phyloP scores from a whole-genome alignment of 768 basidiomycete species.

The Boletus sensibilis region DNA sequence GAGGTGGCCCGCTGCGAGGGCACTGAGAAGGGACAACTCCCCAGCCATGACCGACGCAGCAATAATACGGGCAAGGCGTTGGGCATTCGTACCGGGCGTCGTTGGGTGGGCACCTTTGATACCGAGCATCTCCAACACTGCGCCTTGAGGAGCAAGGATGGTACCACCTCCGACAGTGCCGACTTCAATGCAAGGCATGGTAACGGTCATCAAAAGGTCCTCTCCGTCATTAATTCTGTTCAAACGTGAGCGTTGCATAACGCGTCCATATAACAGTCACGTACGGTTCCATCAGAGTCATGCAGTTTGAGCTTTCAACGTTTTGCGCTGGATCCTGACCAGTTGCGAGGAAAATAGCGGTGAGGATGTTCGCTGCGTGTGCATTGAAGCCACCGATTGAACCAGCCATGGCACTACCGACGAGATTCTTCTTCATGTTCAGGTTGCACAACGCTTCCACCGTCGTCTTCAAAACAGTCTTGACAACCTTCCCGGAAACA shows the following conservation, averaged over 20 bases:
- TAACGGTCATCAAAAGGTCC: slow-evolving; percentile 88
- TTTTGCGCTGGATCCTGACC: slow-evolving; percentile 99
- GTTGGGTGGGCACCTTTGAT: slow-evolving; percentile 86
- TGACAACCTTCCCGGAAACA: slow-evolving; percentile 84
- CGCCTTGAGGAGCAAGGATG: slow-evolving; percentile 83
- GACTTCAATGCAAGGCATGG: slow-evolving; percentile 99
- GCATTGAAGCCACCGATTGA: slow-evolving; percentile 98
- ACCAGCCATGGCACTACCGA: slow-evolving; percentile 98
- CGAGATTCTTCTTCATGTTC: slow-evolving; percentile 95
- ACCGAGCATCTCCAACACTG: slow-evolving; percentile 92
- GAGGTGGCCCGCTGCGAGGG: slow-evolving; percentile 92
- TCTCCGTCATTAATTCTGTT: slow-evolving; percentile 79
- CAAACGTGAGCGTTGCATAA: slow-evolving; percentile 6
- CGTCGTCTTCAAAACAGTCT: slow-evolving; percentile 91
- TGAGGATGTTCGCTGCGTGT: slow-evolving; percentile 96
- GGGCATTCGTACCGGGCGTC: slow-evolving; percentile 86
- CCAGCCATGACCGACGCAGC: slow-evolving; percentile 96
- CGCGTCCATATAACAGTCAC: slow-evolving; percentile 27
- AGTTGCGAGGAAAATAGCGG: slow-evolving; percentile 92
- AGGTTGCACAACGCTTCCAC: slow-evolving; percentile 86
- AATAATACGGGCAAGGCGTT: slow-evolving; percentile 85
- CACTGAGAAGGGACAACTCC: slow-evolving; percentile 87
- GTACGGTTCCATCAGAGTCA: slow-evolving; percentile 98
- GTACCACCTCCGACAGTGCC: slow-evolving; percentile 98
- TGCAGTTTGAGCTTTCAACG: slow-evolving; percentile 97